These are phyloP conservation scores for Tetrahymena thermophila DNA, from an alignment of 73 alveolate genomes.

Conservation along the genomic window DNA sequence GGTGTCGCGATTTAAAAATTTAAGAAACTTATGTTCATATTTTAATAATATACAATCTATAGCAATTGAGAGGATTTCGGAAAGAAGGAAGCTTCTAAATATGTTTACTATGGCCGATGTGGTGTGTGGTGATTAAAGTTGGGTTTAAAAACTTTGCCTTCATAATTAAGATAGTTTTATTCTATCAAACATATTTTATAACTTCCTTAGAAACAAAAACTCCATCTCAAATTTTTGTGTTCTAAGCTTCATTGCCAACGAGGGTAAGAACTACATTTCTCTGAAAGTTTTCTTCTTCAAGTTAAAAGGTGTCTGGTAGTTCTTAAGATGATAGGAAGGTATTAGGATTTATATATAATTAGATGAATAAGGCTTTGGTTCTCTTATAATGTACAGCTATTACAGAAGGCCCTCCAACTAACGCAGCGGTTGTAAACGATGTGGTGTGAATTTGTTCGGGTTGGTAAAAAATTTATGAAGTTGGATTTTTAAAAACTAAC, in stretches of 20 bases:
- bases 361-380: background rate
- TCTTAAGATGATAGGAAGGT: background rate
- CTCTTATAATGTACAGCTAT: background rate
- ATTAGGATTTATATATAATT: background rate
- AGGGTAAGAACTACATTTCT: background rate
- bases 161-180: background rate
- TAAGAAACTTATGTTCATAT: background rate
- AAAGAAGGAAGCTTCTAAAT: background rate
- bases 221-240: background rate
- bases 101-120: conserved; percentile 4
- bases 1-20: background rate
- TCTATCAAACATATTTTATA: background rate
- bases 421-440: background rate
- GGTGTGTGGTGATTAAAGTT: background rate
- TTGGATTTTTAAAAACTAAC: background rate
- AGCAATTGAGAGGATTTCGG: background rate
- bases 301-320: background rate
- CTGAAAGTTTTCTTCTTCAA: background rate
- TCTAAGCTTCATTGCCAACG: background rate
- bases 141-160: background rate
- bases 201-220: background rate
- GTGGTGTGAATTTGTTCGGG: background rate
- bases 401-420: background rate
- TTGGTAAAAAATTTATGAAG: background rate
- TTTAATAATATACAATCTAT: background rate